These are phyloP conservation scores for Setaria italica DNA, from an alignment of 202 grass and related monocot species.

Conservation along the genomic window DNA sequence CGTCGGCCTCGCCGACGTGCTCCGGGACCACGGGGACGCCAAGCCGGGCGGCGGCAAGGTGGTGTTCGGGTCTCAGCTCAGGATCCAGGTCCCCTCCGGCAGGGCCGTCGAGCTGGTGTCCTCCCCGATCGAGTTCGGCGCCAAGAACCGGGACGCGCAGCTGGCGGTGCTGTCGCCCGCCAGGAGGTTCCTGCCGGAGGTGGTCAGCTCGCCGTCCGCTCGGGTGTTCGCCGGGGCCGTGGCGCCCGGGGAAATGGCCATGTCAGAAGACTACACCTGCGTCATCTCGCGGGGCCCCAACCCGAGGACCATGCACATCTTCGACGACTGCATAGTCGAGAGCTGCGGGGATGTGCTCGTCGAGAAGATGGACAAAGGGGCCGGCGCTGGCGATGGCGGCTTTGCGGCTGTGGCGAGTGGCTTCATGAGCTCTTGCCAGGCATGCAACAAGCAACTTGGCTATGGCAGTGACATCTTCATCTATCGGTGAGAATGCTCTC, in stretches of 20 bases:
- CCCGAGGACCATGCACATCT: constrained; percentile 92
- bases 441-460: constrained; percentile 73
- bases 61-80: constrained; percentile 82
- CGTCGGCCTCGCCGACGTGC: constrained; percentile 79
- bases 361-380: constrained; percentile 31
- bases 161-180: constrained; percentile 72
- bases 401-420: constrained; percentile 34
- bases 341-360: constrained; percentile 53
- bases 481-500: constrained; percentile 54
- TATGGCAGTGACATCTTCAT: constrained; percentile 66
- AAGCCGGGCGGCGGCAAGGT: constrained; percentile 64
- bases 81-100: constrained; percentile 78
- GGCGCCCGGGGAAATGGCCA: constrained; percentile 57
- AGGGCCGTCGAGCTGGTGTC: constrained; percentile 46
- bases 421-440: constrained; percentile 65
- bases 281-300: constrained; percentile 96
- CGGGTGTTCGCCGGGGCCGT: constrained; percentile 54
- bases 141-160: constrained; percentile 81
- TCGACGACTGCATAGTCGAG: constrained; percentile 85
- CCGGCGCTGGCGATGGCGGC: constrained; percentile 11
- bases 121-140: constrained; percentile 93
- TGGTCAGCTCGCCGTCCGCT: constrained; percentile 50
- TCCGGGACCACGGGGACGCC: constrained; percentile 50
- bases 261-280: constrained; percentile 95
- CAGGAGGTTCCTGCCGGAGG: constrained; percentile 59